Evolutionary conservation across 2,329 filamentous ascomycete species (phyloP).

Genomic region (Alternaria longipes): DNA sequence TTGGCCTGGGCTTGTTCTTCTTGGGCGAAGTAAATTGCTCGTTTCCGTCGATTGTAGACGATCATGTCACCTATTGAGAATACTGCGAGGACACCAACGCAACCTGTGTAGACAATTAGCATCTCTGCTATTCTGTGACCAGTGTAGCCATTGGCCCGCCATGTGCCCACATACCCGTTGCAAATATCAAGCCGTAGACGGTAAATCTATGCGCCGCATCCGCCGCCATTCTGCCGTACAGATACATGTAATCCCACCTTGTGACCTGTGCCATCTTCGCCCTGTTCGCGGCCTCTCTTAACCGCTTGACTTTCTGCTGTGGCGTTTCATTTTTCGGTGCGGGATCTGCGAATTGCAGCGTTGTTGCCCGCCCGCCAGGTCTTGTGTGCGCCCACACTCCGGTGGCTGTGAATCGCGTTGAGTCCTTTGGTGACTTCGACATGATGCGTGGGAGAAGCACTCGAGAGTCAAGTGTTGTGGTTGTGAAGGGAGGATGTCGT

Average conservation of each 20-base stretch:
- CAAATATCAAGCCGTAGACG: conserved; percentile 67
- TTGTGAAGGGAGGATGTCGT: conserved; percentile 23
- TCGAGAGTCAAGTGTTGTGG: conserved; percentile 13
- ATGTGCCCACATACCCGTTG: conserved; percentile 61
- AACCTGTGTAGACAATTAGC: conserved; percentile 54
- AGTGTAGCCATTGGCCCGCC: conserved; percentile 21
- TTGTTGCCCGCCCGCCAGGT: conserved; percentile 54
- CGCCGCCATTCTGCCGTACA: conserved; percentile 55
- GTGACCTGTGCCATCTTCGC: conserved; percentile 62
- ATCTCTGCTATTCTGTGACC: neutral
- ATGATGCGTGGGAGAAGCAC: conserved; percentile 39
- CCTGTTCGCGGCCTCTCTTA: conserved; percentile 59
- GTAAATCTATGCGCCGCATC: conserved; percentile 69
- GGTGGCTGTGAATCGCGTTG: conserved; percentile 79
- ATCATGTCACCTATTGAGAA: conserved; percentile 73
- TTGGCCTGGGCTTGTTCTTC: conserved; percentile 58
- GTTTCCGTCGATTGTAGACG: conserved; percentile 72
- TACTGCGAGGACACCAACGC: conserved; percentile 67
- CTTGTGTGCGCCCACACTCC: conserved; percentile 76
- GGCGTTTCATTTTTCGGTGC: conserved; percentile 60
- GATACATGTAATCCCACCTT: conserved; percentile 59
- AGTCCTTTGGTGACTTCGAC: conserved; percentile 78
- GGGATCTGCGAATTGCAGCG: conserved; percentile 52
- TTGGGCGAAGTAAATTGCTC: conserved; percentile 67
- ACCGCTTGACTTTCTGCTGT: conserved; percentile 62